Evolutionary conservation across 2,329 filamentous ascomycete genomes (phyloP), one percentile per base, ranked within the genome.

Genomic region (Xylaria sp.): DNA sequence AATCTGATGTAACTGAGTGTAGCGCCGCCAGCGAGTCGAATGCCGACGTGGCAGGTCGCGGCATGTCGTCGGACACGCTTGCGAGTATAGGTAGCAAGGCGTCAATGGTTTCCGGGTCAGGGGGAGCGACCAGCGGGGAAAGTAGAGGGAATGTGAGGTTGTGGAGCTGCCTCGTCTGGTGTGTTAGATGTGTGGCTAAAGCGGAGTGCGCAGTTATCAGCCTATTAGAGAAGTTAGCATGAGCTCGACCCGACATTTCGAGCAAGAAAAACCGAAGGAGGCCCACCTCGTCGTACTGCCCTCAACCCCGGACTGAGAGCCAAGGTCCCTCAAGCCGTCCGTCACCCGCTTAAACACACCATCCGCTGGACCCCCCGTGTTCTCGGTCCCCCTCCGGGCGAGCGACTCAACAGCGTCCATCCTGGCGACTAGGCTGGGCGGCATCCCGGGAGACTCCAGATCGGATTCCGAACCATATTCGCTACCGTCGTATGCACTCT

Each of bases 161-260:
- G 74, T 94, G 92, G 10, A 96, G 83, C 70, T 90, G 89, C 63
- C 92, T 91, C 59, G 91, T 91, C 81, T 95, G 92, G 79, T 94
- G 90, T 15, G 86, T 85, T 54, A 95, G 84, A 76, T 96, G 91
- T 23, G 91, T 91, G 56, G 92, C 90, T 58, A 94, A 83, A 15
- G 92, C 91, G 34, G 91, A 89, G 79, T 94, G 91, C 41, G 92
- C 90, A 52, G 91, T 94, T 78, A 92, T 92, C 72, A 94, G 83
- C 76, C 91, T 94, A 75, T 34, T 25, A 51, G n/a, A 46, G 46
- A 46, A 25, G 56, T 72, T 46, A 68, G 65, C 51, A 57, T 57
- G 34, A 66, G 8, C 66, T 48, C 59, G 58, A 46, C 66, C 12
- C 5, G 39, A 25, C n/a, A 37, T 20, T 25, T 44, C 59, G 63